Percentiles rank a stretch among this genome's conserved stretches.
phyloP scores from a whole-genome alignment of 345 rosid genomes.

The Laguncularia racemosa region DNA sequence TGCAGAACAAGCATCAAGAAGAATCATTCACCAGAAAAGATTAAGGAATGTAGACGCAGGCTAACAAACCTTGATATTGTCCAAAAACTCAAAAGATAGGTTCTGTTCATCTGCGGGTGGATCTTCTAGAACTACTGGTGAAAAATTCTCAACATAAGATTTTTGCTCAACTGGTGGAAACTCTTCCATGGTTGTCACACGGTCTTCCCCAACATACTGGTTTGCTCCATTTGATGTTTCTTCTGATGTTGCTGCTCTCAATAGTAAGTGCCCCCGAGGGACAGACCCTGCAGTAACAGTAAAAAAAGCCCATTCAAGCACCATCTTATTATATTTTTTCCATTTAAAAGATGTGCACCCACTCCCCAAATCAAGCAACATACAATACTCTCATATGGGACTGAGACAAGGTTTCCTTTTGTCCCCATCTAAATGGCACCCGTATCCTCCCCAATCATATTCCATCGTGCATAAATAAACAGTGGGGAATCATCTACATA shows the following conservation, averaged over 20 bases:
- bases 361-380: no score
- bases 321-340: no score
- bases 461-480: no score
- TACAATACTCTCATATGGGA: no score
- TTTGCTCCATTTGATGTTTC: slow-evolving; percentile 31
- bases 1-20: neutral
- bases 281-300: no score
- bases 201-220: slow-evolving; percentile 30
- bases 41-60: neutral
- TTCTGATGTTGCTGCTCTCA: slow-evolving; percentile 42
- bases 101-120: slow-evolving; percentile 22
- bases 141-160: slow-evolving; percentile 15
- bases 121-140: slow-evolving; percentile 21
- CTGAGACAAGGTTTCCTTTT: no score
- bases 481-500: no score
- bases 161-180: slow-evolving; percentile 19
- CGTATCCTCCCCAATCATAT: no score
- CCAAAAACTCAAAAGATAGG: slow-evolving; percentile 35
- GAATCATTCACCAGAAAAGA: neutral
- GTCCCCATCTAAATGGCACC: no score
- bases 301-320: no score
- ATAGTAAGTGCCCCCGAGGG: no score
- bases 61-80: slow-evolving; percentile 48
- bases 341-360: no score
- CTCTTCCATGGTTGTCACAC: slow-evolving; percentile 24